Conservation (phyloP, 495 filamentous ascomycete genomes). For the Paragyromitra xinjiangensis region DNA sequence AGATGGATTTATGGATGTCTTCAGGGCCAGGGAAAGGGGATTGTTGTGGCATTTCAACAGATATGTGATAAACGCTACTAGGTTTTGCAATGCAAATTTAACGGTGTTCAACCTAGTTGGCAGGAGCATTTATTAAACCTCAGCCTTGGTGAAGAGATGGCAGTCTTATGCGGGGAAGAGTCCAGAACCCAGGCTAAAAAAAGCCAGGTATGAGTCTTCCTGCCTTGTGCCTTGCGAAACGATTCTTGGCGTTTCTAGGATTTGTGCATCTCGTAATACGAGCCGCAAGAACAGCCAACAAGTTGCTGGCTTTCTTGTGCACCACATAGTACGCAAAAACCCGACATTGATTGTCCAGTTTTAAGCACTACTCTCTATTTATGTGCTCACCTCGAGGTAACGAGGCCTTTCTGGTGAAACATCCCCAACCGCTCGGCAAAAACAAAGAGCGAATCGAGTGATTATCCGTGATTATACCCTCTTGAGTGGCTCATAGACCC, state of each 20-base stretch:
- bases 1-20: conserved; percentile 52
- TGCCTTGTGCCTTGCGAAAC: conserved; percentile 8
- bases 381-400: neutral
- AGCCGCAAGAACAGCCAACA: neutral
- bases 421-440: no score
- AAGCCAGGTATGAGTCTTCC: conserved; percentile 3
- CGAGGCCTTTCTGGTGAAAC: no score
- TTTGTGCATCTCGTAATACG: neutral
- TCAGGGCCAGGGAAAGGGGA: conserved; percentile 3
- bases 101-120: neutral
- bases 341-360: no score
- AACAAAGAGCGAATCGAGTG: no score
- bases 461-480: no score
- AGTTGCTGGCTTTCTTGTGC: neutral
- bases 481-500: no score
- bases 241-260: conserved; percentile 22
- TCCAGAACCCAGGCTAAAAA: conserved; percentile 8
- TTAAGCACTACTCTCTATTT: neutral
- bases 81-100: neutral
- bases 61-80: conserved; percentile 2
- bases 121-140: conserved; percentile 4
- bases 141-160: conserved; percentile 1
- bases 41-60: conserved; percentile 20
- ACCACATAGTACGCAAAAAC: neutral
- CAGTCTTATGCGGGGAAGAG: conserved; percentile 22